A percentile compares a stretch with the other conserved stretches of the same genome.
Evolutionary conservation across 140 eudicot genomes (phyloP).

Genomic region (Erigeron philadelphicus): DNA sequence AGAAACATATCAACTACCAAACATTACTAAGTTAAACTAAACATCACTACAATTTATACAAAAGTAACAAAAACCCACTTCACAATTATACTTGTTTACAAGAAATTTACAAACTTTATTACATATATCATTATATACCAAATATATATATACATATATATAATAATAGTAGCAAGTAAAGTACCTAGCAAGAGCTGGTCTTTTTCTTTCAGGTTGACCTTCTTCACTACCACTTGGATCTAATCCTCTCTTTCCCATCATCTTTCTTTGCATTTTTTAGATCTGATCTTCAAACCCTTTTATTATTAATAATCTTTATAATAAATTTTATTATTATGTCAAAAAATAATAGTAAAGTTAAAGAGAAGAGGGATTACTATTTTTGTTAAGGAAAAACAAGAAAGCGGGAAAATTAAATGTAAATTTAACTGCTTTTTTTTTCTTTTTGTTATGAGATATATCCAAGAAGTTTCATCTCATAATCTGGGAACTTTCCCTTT

Average conservation of each 20-base stretch:
- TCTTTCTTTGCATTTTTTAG: conserved; percentile 76
- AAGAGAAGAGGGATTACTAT: too few species aligned
- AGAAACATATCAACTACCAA: conserved; percentile 18
- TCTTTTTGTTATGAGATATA: conserved; percentile 20
- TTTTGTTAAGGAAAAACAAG: background rate
- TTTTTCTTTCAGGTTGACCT: conserved; percentile 78
- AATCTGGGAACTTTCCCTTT: conserved; percentile 30
- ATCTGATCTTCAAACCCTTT: conserved; percentile 46
- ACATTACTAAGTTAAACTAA: conserved; percentile 18
- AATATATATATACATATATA: background rate
- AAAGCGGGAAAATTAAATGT: conserved; percentile 47
- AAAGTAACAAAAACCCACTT: conserved; percentile 14
- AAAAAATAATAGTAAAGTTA: too few species aligned
- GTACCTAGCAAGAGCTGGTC: conserved; percentile 98
- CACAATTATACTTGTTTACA: background rate
- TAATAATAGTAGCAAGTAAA: background rate
- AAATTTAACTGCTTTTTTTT: conserved; percentile 23
- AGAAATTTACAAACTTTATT: background rate
- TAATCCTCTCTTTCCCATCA: conserved; percentile 73
- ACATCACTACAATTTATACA: conserved; percentile 7
- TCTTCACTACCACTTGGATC: conserved; percentile 64
- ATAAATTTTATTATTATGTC: too few species aligned
- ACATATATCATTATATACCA: background rate
- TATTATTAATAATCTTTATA: too few species aligned
- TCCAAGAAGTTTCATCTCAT: conserved; percentile 47